Evolutionary conservation across 2,329 filamentous ascomycete genomes (phyloP).

Genomic region (Fusarium luffae): DNA sequence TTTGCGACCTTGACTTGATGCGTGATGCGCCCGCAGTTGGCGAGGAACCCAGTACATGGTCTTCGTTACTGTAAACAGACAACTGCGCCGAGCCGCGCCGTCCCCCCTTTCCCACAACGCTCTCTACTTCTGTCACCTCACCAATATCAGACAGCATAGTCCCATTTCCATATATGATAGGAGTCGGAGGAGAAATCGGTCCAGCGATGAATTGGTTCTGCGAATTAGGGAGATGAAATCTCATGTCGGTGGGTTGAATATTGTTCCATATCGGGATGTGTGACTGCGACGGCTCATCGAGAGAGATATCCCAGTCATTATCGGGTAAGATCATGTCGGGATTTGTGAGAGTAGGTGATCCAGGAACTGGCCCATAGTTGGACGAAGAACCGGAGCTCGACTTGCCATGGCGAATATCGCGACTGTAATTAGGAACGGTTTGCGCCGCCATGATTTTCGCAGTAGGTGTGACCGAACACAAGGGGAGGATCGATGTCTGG

Average conservation of each 20-base stretch:
- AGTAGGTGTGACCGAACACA: not conserved
- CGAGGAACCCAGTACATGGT: slow-evolving; percentile 56
- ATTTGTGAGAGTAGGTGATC: slow-evolving; percentile 89
- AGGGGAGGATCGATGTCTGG: not conserved
- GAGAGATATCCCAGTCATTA: slow-evolving; percentile 68
- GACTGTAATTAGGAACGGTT: slow-evolving; percentile 41
- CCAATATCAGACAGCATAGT: slow-evolving; percentile 76
- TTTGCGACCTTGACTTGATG: slow-evolving; percentile 59
- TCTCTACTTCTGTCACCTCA: slow-evolving; percentile 66
- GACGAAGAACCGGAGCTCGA: slow-evolving; percentile 43
- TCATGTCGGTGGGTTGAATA: slow-evolving; percentile 50
- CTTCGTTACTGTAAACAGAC: slow-evolving; percentile 50
- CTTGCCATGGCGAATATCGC: slow-evolving; percentile 46
- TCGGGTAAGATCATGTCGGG: slow-evolving; percentile 94
- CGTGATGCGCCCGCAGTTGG: slow-evolving; percentile 57
- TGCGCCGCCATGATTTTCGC: slow-evolving; percentile 48
- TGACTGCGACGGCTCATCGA: slow-evolving; percentile 63
- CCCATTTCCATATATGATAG: slow-evolving; percentile 76
- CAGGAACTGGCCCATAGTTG: slow-evolving; percentile 64
- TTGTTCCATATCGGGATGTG: slow-evolving; percentile 65
- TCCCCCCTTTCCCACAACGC: slow-evolving; percentile 57
- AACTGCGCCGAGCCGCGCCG: slow-evolving; percentile 53
- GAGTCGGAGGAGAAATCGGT: slow-evolving; percentile 65
- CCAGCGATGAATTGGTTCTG: slow-evolving; percentile 55
- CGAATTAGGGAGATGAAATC: slow-evolving; percentile 57